A percentile compares a stretch with the other conserved stretches of the same genome.
These are phyloP conservation scores for Diaporthe sp. DNA, from an alignment of 2,329 filamentous ascomycete genomes.

Conservation along the genomic window DNA sequence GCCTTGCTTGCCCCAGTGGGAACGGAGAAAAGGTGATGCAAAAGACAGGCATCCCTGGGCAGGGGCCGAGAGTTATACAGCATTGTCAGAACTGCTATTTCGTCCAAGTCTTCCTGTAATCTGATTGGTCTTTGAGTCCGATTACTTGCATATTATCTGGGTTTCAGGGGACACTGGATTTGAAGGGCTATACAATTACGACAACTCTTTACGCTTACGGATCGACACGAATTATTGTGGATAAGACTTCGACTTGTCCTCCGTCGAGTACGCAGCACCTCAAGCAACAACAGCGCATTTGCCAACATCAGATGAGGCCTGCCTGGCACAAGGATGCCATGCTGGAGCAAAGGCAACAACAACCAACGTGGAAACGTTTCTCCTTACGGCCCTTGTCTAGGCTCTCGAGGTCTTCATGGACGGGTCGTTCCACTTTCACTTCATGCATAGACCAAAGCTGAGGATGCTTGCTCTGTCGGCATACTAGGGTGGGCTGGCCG, in stretches of 20 bases:
- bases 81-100: background rate
- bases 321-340: background rate
- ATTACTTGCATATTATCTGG: background rate
- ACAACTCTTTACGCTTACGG: background rate
- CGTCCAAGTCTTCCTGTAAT: background rate
- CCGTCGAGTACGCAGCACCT: background rate
- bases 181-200: background rate
- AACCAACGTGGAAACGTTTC: too few species aligned
- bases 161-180: background rate
- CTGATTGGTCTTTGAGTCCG: background rate
- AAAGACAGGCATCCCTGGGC: background rate
- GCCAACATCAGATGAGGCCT: background rate
- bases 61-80: background rate
- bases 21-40: background rate
- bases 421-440: background rate
- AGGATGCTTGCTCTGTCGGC: background rate
- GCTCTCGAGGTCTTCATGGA: too few species aligned
- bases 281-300: background rate
- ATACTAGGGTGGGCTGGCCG: background rate
- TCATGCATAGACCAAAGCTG: background rate
- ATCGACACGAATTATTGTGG: background rate
- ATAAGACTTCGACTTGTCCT: background rate
- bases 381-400: background rate
- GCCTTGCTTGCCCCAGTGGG: background rate
- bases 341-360: background rate